Percentiles rank a stretch among this genome's conserved stretches.
phyloP scores from a whole-genome alignment of 2,329 filamentous ascomycete genomes.

The Arthrobotrys sphaeroides region DNA sequence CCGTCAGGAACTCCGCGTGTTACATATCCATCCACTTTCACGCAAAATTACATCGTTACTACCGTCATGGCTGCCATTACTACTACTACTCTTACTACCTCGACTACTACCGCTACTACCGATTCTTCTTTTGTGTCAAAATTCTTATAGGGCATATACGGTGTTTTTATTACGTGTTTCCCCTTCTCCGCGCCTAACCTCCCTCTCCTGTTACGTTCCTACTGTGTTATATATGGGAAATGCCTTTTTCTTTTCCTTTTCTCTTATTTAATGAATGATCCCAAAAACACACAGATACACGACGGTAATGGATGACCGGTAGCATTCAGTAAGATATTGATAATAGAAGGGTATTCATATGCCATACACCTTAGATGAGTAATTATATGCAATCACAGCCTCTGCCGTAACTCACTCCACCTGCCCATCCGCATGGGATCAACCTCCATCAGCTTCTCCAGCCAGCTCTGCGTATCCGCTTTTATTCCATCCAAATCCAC shows the following conservation, averaged over 20 bases:
- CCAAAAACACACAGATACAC: conserved; percentile 13
- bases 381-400: conserved; percentile 6
- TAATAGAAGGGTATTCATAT: too few relatives aligned
- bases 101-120: background rate
- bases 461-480: conserved; percentile 15
- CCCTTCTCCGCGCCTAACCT: conserved; percentile 11
- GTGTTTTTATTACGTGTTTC: conserved; percentile 46
- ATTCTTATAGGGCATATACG: conserved; percentile 53
- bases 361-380: background rate
- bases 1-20: conserved; percentile 7
- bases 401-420: conserved; percentile 32
- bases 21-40: conserved; percentile 20
- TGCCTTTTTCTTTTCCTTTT: conserved; percentile 32
- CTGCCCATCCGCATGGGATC: conserved; percentile 46
- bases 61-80: conserved; percentile 3
- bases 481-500: conserved; percentile 9
- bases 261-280: conserved; percentile 55
- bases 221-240: conserved; percentile 57
- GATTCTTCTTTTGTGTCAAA: conserved; percentile 39
- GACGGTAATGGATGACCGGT: background rate
- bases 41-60: conserved; percentile 7
- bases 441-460: conserved; percentile 31
- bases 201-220: conserved; percentile 50
- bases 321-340: too few relatives aligned
- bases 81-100: background rate